These are phyloP conservation scores for Diplodia mutila DNA, from an alignment of 2,329 filamentous ascomycete genomes.

Conservation along the genomic window DNA sequence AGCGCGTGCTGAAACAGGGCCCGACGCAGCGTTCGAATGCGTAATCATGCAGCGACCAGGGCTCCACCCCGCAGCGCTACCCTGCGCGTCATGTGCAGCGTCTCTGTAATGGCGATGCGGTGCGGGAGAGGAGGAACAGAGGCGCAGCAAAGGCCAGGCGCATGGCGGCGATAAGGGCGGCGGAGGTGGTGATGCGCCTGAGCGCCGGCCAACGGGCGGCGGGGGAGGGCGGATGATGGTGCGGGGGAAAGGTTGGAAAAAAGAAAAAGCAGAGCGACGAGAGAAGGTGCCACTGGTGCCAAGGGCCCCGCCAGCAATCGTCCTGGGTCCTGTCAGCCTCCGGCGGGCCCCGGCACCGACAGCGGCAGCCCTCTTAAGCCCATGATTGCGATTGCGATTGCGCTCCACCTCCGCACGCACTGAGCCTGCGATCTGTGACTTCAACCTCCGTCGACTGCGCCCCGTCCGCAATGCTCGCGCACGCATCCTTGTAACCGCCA, in stretches of 20 bases:
- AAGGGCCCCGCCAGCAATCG: no score
- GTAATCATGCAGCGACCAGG: conserved; percentile 16
- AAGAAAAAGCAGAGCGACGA: no score
- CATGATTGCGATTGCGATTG: conserved; percentile 4
- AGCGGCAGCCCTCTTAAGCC: neutral
- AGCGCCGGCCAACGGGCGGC: no score
- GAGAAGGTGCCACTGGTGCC: no score
- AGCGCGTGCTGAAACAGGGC: conserved; percentile 21
- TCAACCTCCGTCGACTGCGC: neutral
- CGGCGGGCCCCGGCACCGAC: conserved; percentile 1
- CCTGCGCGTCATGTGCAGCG: neutral
- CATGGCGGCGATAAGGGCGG: neutral
- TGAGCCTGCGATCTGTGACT: neutral
- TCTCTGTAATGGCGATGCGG: neutral
- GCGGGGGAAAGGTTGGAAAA: neutral
- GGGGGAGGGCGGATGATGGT: neutral
- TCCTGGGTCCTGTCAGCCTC: no score
- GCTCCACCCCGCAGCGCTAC: neutral
- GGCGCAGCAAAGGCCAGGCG: no score
- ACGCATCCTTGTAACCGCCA: conserved; percentile 8
- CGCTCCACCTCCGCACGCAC: conserved; percentile 12
- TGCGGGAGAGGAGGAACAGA: no score
- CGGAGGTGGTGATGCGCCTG: neutral
- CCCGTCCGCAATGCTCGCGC: conserved; percentile 4
- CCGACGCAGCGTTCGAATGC: conserved; percentile 15